A percentile compares a stretch with the other conserved stretches of the same genome.
Evolutionary conservation across 2,329 filamentous ascomycete species (phyloP).

Genomic region (Colletotrichum sp.): DNA sequence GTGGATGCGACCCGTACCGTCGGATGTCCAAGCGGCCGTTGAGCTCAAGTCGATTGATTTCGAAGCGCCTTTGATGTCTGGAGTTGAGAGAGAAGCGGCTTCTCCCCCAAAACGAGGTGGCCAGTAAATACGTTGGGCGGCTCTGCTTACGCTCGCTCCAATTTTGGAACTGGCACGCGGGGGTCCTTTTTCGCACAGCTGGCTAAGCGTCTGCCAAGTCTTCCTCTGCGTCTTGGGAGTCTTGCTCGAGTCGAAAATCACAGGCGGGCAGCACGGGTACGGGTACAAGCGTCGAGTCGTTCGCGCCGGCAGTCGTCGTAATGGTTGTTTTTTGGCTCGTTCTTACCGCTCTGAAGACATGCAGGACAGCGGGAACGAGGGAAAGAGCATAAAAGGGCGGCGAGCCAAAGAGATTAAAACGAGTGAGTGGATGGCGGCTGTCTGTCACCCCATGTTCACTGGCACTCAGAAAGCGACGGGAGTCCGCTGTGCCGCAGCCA

Average conservation of each 20-base stretch:
- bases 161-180: background rate
- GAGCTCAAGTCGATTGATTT: background rate
- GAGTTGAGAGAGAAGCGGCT: background rate
- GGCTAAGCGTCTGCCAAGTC: background rate
- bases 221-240: background rate
- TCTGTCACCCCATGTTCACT: conserved; percentile 1
- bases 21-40: background rate
- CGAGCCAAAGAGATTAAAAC: conserved; percentile 11
- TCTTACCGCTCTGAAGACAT: background rate
- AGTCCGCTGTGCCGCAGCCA: background rate
- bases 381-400: background rate
- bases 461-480: background rate
- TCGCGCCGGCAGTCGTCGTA: background rate
- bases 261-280: background rate
- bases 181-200: background rate
- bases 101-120: background rate
- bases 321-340: background rate
- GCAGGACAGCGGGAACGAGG: conserved; percentile 8
- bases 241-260: background rate
- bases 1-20: background rate
- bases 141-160: background rate
- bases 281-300: background rate
- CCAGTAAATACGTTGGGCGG: background rate
- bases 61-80: background rate
- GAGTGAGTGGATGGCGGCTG: background rate